Percentiles rank a stretch among this genome's conserved stretches.
Conservation (phyloP, 768 basidiomycete species). For the Termitomyces sp. region DNA sequence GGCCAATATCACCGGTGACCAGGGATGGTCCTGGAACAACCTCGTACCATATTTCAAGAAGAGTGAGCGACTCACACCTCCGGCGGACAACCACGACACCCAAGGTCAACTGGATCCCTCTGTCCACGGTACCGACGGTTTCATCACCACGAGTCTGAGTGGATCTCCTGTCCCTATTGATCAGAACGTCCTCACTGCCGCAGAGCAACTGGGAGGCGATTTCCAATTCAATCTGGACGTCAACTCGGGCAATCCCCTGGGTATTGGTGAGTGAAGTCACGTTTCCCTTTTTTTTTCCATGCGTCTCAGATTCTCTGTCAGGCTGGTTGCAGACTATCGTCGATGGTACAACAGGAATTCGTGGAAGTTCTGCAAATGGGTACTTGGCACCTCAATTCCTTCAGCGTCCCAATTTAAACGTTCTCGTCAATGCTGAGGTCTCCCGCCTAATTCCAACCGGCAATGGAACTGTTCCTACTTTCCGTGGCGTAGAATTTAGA, state of each 20-base stretch:
- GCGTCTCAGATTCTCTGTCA: neutral
- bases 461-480: neutral
- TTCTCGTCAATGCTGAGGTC: constrained; percentile 13
- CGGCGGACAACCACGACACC: constrained; percentile 22
- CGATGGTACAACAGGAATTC: neutral
- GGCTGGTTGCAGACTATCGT: constrained; percentile 13
- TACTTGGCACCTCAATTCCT: constrained; percentile 9
- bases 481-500: neutral
- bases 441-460: constrained; percentile 8
- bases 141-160: constrained; percentile 15
- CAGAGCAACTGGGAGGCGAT: constrained; percentile 1
- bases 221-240: constrained; percentile 3
- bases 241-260: constrained; percentile 4
- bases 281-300: neutral
- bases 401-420: constrained; percentile 9
- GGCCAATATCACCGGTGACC: constrained; percentile 6
- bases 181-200: neutral
- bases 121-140: constrained; percentile 20
- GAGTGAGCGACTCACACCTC: constrained; percentile 20
- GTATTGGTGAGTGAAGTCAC: neutral
- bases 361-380: constrained; percentile 15
- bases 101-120: constrained; percentile 22
- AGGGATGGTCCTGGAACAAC: constrained; percentile 11
- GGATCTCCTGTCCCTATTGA: constrained; percentile 9
- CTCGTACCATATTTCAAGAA: constrained; percentile 19